Evolutionary conservation across 768 basidiomycete species (phyloP).

Genomic region (Phanerodontia chrysosporium): DNA sequence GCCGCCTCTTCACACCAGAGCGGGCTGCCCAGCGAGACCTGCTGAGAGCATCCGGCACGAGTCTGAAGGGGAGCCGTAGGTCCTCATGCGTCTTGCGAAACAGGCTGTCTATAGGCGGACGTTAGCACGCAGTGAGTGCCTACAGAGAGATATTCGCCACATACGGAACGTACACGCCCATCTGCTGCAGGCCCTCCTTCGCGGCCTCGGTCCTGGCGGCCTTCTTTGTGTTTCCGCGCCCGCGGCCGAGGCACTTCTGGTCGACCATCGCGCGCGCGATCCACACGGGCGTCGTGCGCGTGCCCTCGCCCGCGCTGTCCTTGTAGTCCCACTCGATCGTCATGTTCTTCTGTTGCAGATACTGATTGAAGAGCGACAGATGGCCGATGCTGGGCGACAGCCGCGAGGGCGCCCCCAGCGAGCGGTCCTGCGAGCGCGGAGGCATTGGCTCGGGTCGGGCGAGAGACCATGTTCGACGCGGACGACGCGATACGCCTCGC

Average conservation of each 20-base stretch:
- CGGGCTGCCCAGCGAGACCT: constrained; percentile 42
- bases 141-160: constrained; percentile 2
- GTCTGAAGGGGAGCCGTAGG: constrained; percentile 28
- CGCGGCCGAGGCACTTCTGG: constrained; percentile 54
- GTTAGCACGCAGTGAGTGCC: background rate
- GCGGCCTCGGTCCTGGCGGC: constrained; percentile 79
- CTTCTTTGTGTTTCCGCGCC: constrained; percentile 73
- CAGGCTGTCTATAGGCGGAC: constrained; percentile 9
- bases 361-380: constrained; percentile 78
- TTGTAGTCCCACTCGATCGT: constrained; percentile 70
- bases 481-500: constrained; percentile 57
- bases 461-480: constrained; percentile 66
- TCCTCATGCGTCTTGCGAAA: constrained; percentile 13
- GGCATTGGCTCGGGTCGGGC: constrained; percentile 29
- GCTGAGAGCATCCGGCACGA: constrained; percentile 25
- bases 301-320: constrained; percentile 41
- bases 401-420: constrained; percentile 14
- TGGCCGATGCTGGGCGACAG: constrained; percentile 47
- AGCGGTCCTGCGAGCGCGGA: constrained; percentile 18
- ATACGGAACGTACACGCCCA: constrained; percentile 54
- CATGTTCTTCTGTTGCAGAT: constrained; percentile 53
- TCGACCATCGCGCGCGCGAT: constrained; percentile 60
- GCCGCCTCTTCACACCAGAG: constrained; percentile 62
- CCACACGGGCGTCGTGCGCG: constrained; percentile 75
- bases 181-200: constrained; percentile 57